Conservation (phyloP, 257 asterid genomes). For the Przewalskia tangutica region DNA sequence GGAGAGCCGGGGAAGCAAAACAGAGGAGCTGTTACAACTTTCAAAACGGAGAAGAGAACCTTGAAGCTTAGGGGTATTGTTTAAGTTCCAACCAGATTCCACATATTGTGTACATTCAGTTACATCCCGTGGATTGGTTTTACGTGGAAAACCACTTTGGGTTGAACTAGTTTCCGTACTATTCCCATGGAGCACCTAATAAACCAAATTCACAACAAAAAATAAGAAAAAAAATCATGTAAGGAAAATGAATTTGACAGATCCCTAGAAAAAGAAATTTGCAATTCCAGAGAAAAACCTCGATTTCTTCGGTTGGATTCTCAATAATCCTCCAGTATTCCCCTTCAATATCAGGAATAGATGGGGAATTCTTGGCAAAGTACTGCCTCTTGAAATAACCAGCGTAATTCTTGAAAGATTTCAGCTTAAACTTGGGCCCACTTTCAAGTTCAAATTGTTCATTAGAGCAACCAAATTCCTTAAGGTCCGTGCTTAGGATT, state of each 20-base stretch:
- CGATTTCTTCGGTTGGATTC: slow-evolving; percentile 64
- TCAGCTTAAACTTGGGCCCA: slow-evolving; percentile 54
- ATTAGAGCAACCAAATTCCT: slow-evolving; percentile 14
- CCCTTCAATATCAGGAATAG: slow-evolving; percentile 50
- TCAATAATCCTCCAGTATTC: slow-evolving; percentile 85
- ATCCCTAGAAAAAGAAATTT: slow-evolving; percentile 5
- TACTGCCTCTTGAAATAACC: slow-evolving; percentile 65
- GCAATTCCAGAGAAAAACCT: slow-evolving; percentile 32
- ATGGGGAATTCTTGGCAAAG: slow-evolving; percentile 31
- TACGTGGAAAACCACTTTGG: slow-evolving; percentile 45
- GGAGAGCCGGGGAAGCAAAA: slow-evolving; percentile 39
- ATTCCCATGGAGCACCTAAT: slow-evolving; percentile 61
- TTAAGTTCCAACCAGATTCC: slow-evolving; percentile 76
- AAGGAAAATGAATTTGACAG: not conserved
- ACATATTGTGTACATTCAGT: slow-evolving; percentile 26
- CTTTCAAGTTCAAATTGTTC: slow-evolving; percentile 23
- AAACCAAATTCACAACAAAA: slow-evolving; percentile 15
- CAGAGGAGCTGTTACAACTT: slow-evolving; percentile 26
- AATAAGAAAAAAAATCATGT: slow-evolving; percentile 10
- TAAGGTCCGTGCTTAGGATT: slow-evolving; percentile 16
- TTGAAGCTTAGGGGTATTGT: slow-evolving; percentile 45
- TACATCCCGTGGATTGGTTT: slow-evolving; percentile 14
- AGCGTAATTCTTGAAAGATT: slow-evolving; percentile 54
- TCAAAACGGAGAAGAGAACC: slow-evolving; percentile 73
- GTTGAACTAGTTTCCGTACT: slow-evolving; percentile 21